These are phyloP conservation scores for Porcisia deanei DNA, from an alignment of 208 protist species.

Conservation along the genomic window DNA sequence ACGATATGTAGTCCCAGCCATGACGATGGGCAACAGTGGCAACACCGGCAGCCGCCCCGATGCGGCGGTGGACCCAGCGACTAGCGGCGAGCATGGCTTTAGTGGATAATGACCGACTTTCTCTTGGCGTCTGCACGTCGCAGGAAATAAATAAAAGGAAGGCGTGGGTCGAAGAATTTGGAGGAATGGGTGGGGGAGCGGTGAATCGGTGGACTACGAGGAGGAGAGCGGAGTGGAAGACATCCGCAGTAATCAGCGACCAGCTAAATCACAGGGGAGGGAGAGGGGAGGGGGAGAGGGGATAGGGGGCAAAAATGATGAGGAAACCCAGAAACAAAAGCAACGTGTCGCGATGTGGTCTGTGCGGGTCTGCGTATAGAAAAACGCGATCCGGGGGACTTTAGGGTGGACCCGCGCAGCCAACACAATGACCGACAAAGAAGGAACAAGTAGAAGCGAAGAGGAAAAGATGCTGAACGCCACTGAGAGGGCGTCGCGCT, in stretches of 20 bases:
- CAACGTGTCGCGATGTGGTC: not conserved
- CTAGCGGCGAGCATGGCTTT: slow-evolving; percentile 19
- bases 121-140: not conserved
- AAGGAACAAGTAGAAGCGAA: not conserved
- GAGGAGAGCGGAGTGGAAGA: not conserved
- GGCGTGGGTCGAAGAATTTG: not conserved
- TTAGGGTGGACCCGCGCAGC: not conserved
- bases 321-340: not conserved
- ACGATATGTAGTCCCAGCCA: slow-evolving; percentile 1
- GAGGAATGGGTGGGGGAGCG: not conserved
- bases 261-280: not conserved
- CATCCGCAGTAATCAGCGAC: not conserved
- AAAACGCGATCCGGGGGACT: not conserved
- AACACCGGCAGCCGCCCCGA: not conserved
- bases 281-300: not conserved
- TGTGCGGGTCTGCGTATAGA: not conserved
- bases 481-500: not conserved
- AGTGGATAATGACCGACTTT: not conserved
- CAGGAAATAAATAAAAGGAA: too few relatives aligned
- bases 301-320: not conserved
- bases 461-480: not conserved
- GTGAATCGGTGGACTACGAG: not conserved
- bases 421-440: not conserved
- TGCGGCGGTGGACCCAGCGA: slow-evolving; percentile 4
- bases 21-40: not conserved